These are phyloP conservation scores for Aspergillus saccharolyticus DNA, from an alignment of 495 filamentous ascomycete species.

Conservation along the genomic window DNA sequence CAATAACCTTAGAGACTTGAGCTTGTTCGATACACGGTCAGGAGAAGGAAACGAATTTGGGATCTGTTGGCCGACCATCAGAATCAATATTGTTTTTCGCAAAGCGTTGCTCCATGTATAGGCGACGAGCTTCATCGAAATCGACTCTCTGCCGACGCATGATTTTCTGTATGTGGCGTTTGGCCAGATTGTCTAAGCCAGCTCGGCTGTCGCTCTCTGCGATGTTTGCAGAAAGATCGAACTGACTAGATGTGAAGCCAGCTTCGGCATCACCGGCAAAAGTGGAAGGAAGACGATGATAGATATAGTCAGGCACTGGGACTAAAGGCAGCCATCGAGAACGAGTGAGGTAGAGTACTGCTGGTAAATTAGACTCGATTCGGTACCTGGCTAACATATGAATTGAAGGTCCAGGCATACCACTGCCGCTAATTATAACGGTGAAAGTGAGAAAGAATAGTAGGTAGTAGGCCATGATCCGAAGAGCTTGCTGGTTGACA, in stretches of 20 bases:
- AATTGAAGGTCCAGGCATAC: constrained; percentile 33
- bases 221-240: constrained; percentile 76
- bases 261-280: constrained; percentile 80
- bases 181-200: constrained; percentile 73
- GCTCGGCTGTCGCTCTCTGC: constrained; percentile 66
- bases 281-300: constrained; percentile 65
- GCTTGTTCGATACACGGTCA: constrained; percentile 28
- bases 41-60: constrained; percentile 92
- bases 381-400: constrained; percentile 1
- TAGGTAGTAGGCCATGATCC: constrained; percentile 62
- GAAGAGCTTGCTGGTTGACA: background rate
- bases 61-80: constrained; percentile 85
- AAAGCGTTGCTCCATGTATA: constrained; percentile 80
- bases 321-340: constrained; percentile 64
- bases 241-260: constrained; percentile 73
- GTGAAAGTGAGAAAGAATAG: constrained; percentile 69
- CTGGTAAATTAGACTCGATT: constrained; percentile 12
- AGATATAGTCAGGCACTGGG: constrained; percentile 57
- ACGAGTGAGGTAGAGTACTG: constrained; percentile 75
- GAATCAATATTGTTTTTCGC: constrained; percentile 78
- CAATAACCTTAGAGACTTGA: background rate
- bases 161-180: constrained; percentile 75
- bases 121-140: constrained; percentile 87
- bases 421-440: constrained; percentile 55
- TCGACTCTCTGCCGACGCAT: constrained; percentile 73